These are phyloP conservation scores for Arachnomyces sp. DNA, from an alignment of 2,329 filamentous ascomycete genomes.

Conservation along the genomic window DNA sequence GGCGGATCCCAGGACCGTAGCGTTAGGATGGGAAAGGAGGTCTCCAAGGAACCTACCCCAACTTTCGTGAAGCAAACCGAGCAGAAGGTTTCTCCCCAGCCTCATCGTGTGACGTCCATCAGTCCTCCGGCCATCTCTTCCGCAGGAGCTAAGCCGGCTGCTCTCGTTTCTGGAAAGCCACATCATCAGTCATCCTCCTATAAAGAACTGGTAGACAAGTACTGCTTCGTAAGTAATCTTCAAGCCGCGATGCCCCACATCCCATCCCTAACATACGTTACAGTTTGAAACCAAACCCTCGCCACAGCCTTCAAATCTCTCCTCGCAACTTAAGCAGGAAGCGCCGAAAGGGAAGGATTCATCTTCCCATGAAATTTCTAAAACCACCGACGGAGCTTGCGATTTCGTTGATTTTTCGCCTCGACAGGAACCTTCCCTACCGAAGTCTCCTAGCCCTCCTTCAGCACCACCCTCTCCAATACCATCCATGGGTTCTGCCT, in stretches of 20 bases:
- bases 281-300: constrained; percentile 21
- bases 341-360: not conserved
- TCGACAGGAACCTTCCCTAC: constrained; percentile 1
- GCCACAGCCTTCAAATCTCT: not conserved
- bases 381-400: constrained; percentile 10
- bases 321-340: not conserved
- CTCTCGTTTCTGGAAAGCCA: constrained; percentile 52
- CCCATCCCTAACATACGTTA: constrained; percentile 36
- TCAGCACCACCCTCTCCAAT: constrained; percentile 27
- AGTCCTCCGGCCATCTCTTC: constrained; percentile 12
- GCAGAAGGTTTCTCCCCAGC: constrained; percentile 5
- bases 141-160: constrained; percentile 41
- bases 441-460: constrained; percentile 7
- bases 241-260: constrained; percentile 20
- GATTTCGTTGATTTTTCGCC: constrained; percentile 7
- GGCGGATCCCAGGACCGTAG: constrained; percentile 53
- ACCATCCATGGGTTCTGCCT: constrained; percentile 30
- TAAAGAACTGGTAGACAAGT: constrained; percentile 95
- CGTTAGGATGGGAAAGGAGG: constrained; percentile 50
- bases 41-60: constrained; percentile 46
- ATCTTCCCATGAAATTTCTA: constrained; percentile 11
- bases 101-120: constrained; percentile 13
- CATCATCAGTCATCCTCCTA: constrained; percentile 81
- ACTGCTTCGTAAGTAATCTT: constrained; percentile 89
- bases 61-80: constrained; percentile 6